phyloP scores from a whole-genome alignment of 2,329 filamentous ascomycete genomes.

The Gnomoniopsis sp. region DNA sequence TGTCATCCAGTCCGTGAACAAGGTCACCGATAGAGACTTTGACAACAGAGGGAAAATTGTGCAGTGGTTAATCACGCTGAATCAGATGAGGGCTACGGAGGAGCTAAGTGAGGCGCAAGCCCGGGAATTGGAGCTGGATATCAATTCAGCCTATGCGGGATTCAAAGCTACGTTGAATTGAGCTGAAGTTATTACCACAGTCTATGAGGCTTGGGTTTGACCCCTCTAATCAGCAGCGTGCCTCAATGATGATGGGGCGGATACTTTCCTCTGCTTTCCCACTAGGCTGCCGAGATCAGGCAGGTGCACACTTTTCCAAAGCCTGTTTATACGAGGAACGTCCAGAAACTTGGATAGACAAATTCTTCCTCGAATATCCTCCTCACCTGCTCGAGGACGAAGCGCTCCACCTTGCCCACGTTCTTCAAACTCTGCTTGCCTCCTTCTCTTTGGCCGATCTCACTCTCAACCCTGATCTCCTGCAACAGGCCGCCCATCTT shows the following conservation, averaged over 20 bases:
- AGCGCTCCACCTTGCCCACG: conserved; percentile 96
- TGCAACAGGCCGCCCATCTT: conserved; percentile 75
- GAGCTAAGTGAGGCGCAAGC: conserved; percentile 85
- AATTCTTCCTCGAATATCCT: conserved; percentile 98
- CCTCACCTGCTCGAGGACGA: conserved; percentile 93
- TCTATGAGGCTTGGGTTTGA: neutral
- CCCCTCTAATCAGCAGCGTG: neutral
- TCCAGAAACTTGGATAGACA: conserved; percentile 98
- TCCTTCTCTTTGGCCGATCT: conserved; percentile 88
- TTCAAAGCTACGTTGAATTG: conserved; percentile 77
- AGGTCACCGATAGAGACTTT: conserved; percentile 92
- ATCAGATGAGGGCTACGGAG: conserved; percentile 96
- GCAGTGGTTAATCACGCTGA: conserved; percentile 94
- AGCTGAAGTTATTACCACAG: conserved; percentile 5
- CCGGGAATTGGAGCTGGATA: conserved; percentile 85
- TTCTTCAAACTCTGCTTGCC: conserved; percentile 97
- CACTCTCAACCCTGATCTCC: conserved; percentile 93
- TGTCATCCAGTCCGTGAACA: conserved; percentile 95
- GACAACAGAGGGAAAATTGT: conserved; percentile 96
- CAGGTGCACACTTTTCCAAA: neutral
- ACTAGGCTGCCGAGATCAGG: too few species aligned
- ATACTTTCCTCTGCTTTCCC: neutral
- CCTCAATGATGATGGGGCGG: neutral
- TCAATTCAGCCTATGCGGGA: conserved; percentile 89
- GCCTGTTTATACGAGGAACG: conserved; percentile 72